Percentiles rank a stretch among this genome's conserved stretches.
These are phyloP conservation scores for Colletotrichum caudatum DNA, from an alignment of 2,329 filamentous ascomycete species.

Conservation along the genomic window DNA sequence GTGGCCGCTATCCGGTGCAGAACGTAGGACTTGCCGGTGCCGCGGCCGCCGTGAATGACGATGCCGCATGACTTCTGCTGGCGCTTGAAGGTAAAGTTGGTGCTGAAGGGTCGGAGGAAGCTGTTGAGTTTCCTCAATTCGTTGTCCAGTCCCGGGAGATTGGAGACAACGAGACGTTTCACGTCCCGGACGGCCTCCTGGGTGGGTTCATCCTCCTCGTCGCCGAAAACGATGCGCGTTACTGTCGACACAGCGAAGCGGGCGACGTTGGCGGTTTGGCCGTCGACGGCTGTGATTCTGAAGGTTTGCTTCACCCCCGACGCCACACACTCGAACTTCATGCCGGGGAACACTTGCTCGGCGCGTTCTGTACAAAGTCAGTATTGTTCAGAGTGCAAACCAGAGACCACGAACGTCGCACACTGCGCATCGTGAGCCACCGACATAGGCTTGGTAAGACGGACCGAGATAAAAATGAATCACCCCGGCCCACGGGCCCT, in stretches of 20 bases:
- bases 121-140: slow-evolving; percentile 76
- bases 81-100: slow-evolving; percentile 47
- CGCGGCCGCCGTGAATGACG: slow-evolving; percentile 82
- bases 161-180: slow-evolving; percentile 58
- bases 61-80: slow-evolving; percentile 66
- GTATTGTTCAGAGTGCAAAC: neutral
- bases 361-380: slow-evolving; percentile 62
- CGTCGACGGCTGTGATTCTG: slow-evolving; percentile 67
- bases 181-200: slow-evolving; percentile 36
- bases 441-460: neutral
- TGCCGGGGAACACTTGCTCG: slow-evolving; percentile 77
- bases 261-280: slow-evolving; percentile 57
- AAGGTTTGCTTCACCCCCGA: slow-evolving; percentile 72
- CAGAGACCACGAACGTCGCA: neutral
- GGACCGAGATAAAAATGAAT: slow-evolving; percentile 33
- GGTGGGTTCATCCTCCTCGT: slow-evolving; percentile 23
- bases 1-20: slow-evolving; percentile 75
- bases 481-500: slow-evolving; percentile 25
- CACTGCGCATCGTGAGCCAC: neutral
- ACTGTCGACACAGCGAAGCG: slow-evolving; percentile 56
- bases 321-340: slow-evolving; percentile 74
- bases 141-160: slow-evolving; percentile 75
- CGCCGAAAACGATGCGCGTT: slow-evolving; percentile 3
- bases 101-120: slow-evolving; percentile 69
- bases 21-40: slow-evolving; percentile 86